phyloP scores from a whole-genome alignment of 202 grass and related monocot genomes.

The Setaria italica region DNA sequence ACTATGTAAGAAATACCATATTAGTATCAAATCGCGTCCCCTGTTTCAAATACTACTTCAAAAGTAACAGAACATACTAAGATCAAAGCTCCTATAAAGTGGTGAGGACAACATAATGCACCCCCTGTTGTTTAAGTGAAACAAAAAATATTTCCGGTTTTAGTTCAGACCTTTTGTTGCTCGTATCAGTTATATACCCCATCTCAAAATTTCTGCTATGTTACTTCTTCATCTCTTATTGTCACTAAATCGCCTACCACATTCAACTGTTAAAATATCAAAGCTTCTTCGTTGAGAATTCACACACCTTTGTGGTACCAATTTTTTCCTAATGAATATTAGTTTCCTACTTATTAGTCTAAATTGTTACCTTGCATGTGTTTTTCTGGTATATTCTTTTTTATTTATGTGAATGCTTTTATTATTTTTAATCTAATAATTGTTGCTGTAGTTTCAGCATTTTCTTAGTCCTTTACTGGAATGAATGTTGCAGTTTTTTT shows the following conservation, averaged over 20 bases:
- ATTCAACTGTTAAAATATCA: conserved; percentile 1
- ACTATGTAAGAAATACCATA: conserved; percentile 26
- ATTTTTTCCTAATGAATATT: background rate
- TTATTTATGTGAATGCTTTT: background rate
- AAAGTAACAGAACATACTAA: conserved; percentile 1
- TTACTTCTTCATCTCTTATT: background rate
- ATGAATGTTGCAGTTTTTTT: conserved; percentile 8
- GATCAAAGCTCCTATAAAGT: conserved; percentile 19
- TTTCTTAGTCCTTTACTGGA: conserved; percentile 16
- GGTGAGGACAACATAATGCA: background rate
- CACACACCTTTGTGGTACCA: background rate
- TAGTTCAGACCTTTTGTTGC: conserved; percentile 17
- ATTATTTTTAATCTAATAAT: background rate
- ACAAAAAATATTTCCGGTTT: background rate
- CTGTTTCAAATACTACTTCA: conserved; percentile 31
- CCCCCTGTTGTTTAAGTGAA: conserved; percentile 2
- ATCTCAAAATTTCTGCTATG: conserved; percentile 9
- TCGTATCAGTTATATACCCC: background rate
- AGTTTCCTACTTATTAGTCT: conserved; percentile 5
- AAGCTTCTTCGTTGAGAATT: conserved; percentile 1
- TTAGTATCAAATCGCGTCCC: background rate
- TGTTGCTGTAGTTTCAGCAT: conserved; percentile 3
- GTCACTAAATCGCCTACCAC: conserved; percentile 6
- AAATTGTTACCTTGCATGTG: background rate
- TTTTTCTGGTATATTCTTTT: background rate